A percentile compares a stretch with the other conserved stretches of the same genome.
Conservation (phyloP, 257 asterid species). For the Jasminum sambac region DNA sequence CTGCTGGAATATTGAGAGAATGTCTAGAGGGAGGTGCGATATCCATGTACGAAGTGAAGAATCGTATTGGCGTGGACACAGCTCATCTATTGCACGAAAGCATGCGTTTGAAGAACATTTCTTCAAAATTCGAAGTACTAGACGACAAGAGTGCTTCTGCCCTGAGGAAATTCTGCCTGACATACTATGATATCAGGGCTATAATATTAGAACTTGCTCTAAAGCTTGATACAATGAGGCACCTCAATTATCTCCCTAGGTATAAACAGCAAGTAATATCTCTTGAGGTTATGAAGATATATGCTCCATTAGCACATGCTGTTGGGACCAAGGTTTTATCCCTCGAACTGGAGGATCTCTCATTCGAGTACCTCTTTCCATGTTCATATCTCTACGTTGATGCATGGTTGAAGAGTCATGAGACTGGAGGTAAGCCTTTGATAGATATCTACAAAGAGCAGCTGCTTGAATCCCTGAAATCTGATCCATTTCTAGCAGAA, state of each 20-base stretch:
- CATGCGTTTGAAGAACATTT: conserved; percentile 67
- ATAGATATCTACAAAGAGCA: conserved; percentile 64
- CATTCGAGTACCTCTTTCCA: conserved; percentile 83
- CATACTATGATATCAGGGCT: conserved; percentile 86
- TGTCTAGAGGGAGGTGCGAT: conserved; percentile 62
- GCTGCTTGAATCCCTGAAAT: conserved; percentile 58
- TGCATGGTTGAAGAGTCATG: conserved; percentile 81
- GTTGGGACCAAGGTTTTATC: conserved; percentile 63
- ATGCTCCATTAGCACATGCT: conserved; percentile 93
- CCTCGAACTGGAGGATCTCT: conserved; percentile 83
- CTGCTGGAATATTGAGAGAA: conserved; percentile 77
- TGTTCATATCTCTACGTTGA: conserved; percentile 76
- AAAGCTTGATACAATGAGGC: conserved; percentile 85
- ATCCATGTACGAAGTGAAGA: conserved; percentile 61
- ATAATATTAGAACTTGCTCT: conserved; percentile 73
- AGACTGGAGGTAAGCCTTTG: conserved; percentile 60
- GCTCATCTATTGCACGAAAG: conserved; percentile 85
- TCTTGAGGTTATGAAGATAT: conserved; percentile 79
- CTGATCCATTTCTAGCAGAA: conserved; percentile 48
- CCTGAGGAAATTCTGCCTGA: conserved; percentile 76
- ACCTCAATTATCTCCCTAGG: conserved; percentile 75
- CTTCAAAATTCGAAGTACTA: conserved; percentile 58
- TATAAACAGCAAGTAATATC: conserved; percentile 76
- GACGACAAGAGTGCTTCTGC: conserved; percentile 75
- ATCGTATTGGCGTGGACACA: conserved; percentile 58